Conservation (phyloP, 2,329 filamentous ascomycete genomes). For the Paracoccidioides lutzii region DNA sequence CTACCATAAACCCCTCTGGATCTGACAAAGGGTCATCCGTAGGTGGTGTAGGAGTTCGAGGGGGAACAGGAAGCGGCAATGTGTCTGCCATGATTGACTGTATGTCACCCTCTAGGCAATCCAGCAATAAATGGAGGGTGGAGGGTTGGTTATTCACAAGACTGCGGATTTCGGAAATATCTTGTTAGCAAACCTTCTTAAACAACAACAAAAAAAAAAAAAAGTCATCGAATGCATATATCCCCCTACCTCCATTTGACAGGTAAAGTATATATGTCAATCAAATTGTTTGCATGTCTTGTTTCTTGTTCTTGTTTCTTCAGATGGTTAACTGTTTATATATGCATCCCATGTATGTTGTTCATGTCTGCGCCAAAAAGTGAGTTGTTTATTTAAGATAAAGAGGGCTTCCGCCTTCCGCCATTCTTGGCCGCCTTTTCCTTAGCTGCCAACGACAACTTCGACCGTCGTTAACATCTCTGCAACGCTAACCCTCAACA, state of each 20-base stretch:
- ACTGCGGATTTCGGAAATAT: not conserved
- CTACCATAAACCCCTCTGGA: conserved; percentile 15
- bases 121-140: not conserved
- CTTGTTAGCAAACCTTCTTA: not conserved
- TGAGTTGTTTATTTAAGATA: not conserved
- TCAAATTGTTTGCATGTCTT: too few species aligned
- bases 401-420: not conserved
- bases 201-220: too few species aligned
- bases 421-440: not conserved
- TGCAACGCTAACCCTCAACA: not conserved
- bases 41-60: conserved; percentile 53
- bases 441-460: not conserved
- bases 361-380: too few species aligned
- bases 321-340: too few species aligned
- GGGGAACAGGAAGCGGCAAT: conserved; percentile 46
- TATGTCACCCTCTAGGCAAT: not conserved
- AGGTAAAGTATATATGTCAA: not conserved
- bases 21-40: conserved; percentile 27
- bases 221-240: not conserved
- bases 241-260: not conserved
- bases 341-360: too few species aligned
- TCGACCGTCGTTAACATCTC: not conserved
- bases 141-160: not conserved
- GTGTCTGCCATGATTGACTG: conserved; percentile 42
- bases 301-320: too few species aligned